Evolutionary conservation across 164 flowering plant genomes (phyloP).

Genomic region (Vitis vinifera): DNA sequence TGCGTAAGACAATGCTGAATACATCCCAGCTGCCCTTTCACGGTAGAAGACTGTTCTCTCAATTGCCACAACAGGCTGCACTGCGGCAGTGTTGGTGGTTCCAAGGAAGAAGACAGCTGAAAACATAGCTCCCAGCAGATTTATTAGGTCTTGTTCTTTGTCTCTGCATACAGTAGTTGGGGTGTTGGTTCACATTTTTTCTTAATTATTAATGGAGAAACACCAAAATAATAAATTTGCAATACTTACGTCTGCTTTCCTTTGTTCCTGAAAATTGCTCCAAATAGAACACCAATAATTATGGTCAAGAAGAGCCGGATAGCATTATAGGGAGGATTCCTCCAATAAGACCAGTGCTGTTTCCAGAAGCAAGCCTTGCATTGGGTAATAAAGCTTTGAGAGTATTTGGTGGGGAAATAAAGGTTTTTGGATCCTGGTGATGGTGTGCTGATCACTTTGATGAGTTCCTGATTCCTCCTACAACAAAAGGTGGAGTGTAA

Average conservation of each 20-base stretch:
- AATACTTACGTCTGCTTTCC: slow-evolving; percentile 26
- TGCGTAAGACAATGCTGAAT: slow-evolving; percentile 43
- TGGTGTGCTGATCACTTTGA: slow-evolving; percentile 37
- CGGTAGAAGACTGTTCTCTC: slow-evolving; percentile 58
- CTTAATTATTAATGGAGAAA: background rate
- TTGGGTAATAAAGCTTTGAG: slow-evolving; percentile 32
- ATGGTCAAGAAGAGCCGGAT: slow-evolving; percentile 29
- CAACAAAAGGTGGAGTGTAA: background rate
- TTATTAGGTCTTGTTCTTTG: slow-evolving; percentile 37
- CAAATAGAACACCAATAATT: slow-evolving; percentile 23
- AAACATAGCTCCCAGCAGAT: slow-evolving; percentile 44
- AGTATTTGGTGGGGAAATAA: slow-evolving; percentile 36
- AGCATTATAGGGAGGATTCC: slow-evolving; percentile 30
- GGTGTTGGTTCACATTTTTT: background rate
- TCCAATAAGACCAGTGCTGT: slow-evolving; percentile 40
- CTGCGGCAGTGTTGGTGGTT: slow-evolving; percentile 34
- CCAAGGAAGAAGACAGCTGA: slow-evolving; percentile 47
- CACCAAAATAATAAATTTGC: background rate
- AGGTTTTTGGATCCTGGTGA: slow-evolving; percentile 37
- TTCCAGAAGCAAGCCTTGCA: slow-evolving; percentile 44
- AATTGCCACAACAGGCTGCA: slow-evolving; percentile 31
- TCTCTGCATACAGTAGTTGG: slow-evolving; percentile 19
- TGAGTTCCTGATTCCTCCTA: slow-evolving; percentile 36
- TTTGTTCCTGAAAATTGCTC: slow-evolving; percentile 29
- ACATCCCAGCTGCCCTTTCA: slow-evolving; percentile 53